A percentile compares a stretch with the other conserved stretches of the same genome.
phyloP scores from a whole-genome alignment of 164 flowering plant species.

The Kingdonia uniflora region DNA sequence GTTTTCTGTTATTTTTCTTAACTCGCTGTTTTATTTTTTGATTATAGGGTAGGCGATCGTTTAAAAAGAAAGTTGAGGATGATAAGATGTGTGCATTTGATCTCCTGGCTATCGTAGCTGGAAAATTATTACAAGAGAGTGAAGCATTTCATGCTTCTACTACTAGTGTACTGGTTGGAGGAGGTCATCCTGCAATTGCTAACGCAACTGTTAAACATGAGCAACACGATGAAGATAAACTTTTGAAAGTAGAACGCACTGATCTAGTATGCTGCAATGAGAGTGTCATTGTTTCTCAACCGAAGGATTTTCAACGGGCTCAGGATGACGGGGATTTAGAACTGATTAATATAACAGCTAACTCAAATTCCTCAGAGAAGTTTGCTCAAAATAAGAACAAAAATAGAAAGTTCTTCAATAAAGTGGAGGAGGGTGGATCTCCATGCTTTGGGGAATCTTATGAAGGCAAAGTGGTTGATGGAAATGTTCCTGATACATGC shows the following conservation, averaged over 20 bases:
- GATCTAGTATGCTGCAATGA: conserved; percentile 35
- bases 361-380: conserved; percentile 35
- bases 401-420: conserved; percentile 16
- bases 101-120: conserved; percentile 86
- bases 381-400: conserved; percentile 19
- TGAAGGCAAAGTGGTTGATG: conserved; percentile 20
- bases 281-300: conserved; percentile 20
- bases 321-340: conserved; percentile 15
- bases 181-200: conserved; percentile 13
- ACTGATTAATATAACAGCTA: conserved; percentile 23
- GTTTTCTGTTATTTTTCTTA: neutral
- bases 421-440: conserved; percentile 17
- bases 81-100: conserved; percentile 73
- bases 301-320: conserved; percentile 18
- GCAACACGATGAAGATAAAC: conserved; percentile 21
- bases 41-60: conserved; percentile 28
- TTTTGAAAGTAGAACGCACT: conserved; percentile 27
- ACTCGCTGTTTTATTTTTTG: neutral
- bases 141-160: conserved; percentile 28
- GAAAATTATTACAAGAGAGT: conserved; percentile 53
- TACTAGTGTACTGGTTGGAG: conserved; percentile 17
- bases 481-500: conserved; percentile 16
- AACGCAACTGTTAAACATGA: conserved; percentile 19
- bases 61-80: conserved; percentile 37
- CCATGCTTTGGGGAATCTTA: conserved; percentile 15